These are phyloP conservation scores for Cladophialophora chaetospira DNA, from an alignment of 2,329 filamentous ascomycete genomes.

Conservation along the genomic window DNA sequence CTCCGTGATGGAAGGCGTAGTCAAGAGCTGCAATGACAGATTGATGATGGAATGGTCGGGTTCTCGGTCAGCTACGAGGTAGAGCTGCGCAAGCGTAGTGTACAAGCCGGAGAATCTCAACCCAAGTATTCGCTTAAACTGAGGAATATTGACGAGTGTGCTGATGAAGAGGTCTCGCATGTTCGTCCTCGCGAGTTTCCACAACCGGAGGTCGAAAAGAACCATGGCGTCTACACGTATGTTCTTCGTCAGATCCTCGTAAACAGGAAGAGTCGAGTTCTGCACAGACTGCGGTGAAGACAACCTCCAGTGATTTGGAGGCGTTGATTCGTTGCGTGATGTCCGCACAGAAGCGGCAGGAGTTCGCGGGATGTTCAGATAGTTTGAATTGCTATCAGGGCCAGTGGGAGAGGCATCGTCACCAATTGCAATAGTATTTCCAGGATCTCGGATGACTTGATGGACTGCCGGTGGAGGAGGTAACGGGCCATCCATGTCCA, in stretches of 20 bases:
- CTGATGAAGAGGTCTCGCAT: conserved; percentile 93
- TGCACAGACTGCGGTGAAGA: conserved; percentile 45
- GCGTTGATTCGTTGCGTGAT: conserved; percentile 38
- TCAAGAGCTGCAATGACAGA: conserved; percentile 92
- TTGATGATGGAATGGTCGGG: conserved; percentile 99
- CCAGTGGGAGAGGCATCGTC: conserved; percentile 19
- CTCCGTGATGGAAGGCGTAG: conserved; percentile 92
- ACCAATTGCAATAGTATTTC: conserved; percentile 12
- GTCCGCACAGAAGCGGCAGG: conserved; percentile 57
- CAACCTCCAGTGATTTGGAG: conserved; percentile 32
- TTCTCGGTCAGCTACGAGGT: conserved; percentile 92
- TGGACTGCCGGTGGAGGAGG: conserved; percentile 62
- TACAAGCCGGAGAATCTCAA: conserved; percentile 94
- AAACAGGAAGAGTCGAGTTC: conserved; percentile 70
- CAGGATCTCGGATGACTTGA: conserved; percentile 15
- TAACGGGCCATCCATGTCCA: conserved; percentile 72
- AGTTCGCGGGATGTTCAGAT: conserved; percentile 78
- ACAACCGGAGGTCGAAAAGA: conserved; percentile 89
- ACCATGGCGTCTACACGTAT: conserved; percentile 93
- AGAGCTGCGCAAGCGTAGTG: conserved; percentile 88
- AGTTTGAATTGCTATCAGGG: conserved; percentile 39
- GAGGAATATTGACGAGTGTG: conserved; percentile 89
- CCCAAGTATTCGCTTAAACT: conserved; percentile 93
- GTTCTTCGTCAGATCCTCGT: conserved; percentile 86
- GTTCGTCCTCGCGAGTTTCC: conserved; percentile 92